Percentiles rank a stretch among this genome's conserved stretches.
These are phyloP conservation scores for Colletotrichum sp. DNA, from an alignment of 2,329 filamentous ascomycete genomes.

Conservation along the genomic window DNA sequence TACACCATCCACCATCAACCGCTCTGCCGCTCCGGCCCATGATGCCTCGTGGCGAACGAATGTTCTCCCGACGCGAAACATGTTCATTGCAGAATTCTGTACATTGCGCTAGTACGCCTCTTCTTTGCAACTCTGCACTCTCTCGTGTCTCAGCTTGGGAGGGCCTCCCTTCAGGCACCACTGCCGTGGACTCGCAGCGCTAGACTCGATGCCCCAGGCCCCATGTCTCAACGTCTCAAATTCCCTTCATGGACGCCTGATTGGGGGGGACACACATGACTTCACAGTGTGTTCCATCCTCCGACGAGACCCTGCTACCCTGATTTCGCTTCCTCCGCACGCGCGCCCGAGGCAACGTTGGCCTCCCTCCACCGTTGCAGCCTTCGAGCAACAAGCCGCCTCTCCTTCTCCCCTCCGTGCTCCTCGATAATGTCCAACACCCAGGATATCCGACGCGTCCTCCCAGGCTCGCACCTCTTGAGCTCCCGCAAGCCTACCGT, in stretches of 20 bases:
- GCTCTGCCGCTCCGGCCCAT: not conserved
- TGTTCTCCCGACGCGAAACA: not conserved
- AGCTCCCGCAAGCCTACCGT: constrained; percentile 36
- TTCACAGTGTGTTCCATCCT: constrained; percentile 3
- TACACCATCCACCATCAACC: not conserved
- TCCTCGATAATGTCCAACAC: constrained; percentile 30
- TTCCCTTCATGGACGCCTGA: not conserved
- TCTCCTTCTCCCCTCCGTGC: constrained; percentile 21
- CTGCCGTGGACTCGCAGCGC: not conserved
- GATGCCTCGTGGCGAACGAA: constrained; percentile 7
- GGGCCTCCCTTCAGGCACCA: not conserved
- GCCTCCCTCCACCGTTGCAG: constrained; percentile 27
- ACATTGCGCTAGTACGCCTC: not conserved
- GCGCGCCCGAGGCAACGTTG: not conserved
- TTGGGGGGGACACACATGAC: not conserved
- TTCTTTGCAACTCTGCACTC: not conserved
- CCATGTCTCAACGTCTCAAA: constrained; percentile 6
- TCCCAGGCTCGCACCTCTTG: constrained; percentile 34
- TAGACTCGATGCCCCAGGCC: not conserved
- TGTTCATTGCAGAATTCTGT: constrained; percentile 12
- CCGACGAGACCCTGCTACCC: not conserved
- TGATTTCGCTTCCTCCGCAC: not conserved
- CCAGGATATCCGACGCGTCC: constrained; percentile 34
- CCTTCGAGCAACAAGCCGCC: constrained; percentile 1
- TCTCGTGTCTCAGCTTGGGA: not conserved